phyloP scores from a whole-genome alignment of 768 basidiomycete species.

The Podaxis sp. region DNA sequence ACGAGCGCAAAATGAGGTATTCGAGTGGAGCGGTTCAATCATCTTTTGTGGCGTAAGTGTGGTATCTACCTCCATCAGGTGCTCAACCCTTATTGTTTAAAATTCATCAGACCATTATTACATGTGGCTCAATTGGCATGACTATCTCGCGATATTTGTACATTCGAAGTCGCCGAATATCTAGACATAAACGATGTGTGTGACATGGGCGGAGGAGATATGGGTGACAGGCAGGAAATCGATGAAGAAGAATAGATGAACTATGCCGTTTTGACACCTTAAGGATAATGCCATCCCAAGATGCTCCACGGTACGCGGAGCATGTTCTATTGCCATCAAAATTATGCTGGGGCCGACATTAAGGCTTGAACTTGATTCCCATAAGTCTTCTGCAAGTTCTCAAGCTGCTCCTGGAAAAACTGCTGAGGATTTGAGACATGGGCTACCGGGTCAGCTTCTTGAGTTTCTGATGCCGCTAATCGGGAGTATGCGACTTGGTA shows the following conservation, averaged over 20 bases:
- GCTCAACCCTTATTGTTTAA: not conserved
- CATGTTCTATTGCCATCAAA: not conserved
- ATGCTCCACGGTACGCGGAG: not conserved
- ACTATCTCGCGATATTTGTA: slow-evolving; percentile 24
- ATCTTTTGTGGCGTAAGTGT: slow-evolving; percentile 37
- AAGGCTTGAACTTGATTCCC: slow-evolving; percentile 33
- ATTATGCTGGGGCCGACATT: slow-evolving; percentile 26
- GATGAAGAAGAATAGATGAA: not conserved
- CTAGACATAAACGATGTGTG: not conserved
- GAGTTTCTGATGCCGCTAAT: slow-evolving; percentile 73
- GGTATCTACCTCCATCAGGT: not conserved
- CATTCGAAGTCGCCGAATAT: slow-evolving; percentile 12
- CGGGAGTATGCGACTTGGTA: slow-evolving; percentile 95
- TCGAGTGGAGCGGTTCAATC: slow-evolving; percentile 33
- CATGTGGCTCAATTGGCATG: slow-evolving; percentile 26
- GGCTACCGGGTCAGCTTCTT: slow-evolving; percentile 54
- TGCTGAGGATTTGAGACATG: slow-evolving; percentile 54
- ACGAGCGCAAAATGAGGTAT: slow-evolving; percentile 18
- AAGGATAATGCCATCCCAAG: not conserved
- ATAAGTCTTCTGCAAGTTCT: slow-evolving; percentile 29
- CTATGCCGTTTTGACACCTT: not conserved
- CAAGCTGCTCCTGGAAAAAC: slow-evolving; percentile 46
- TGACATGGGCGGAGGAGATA: not conserved
- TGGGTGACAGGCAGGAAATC: too few relatives aligned
- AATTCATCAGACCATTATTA: slow-evolving; percentile 20